Evolutionary conservation across 2,329 filamentous ascomycete genomes (phyloP), one percentile per base, ranked within the genome.

Genomic region (Parascedosporium putredinis): DNA sequence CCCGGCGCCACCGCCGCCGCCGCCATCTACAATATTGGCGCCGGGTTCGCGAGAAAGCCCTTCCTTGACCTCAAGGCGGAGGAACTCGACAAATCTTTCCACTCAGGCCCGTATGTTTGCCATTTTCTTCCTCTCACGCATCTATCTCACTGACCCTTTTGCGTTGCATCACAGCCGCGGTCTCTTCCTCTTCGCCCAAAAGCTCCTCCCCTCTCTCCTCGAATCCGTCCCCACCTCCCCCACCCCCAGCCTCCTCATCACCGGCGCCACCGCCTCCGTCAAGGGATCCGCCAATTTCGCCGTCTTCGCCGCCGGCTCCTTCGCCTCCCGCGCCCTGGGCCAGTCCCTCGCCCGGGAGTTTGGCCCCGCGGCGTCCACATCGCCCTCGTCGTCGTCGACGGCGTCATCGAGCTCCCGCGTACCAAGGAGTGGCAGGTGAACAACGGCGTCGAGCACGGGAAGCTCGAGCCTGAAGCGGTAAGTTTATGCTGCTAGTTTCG

Each of bases 291-390:
- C 86, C 1, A 69, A 71, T 10, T 85, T 88, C 63, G 71, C 80
- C 1, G 68, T 76, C 6, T 95, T 95, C 60, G 84, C 88, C 0
- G 78, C 81, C 2, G 84, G 84, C 24, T 95, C 94, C 63, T 94
- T 88, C 62, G 88, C 86, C 3, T 69, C 85, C 57, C 75, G 89
- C 27, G 87, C 83, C 0, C 67, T 94, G 47, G 75, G 77, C 1
- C 87, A 91, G 64, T 84, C 79, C 29, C 71, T 95, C 23, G 86
- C 88, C 0, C 77, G 84, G 51, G 89, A 95, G 63, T 95, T 93
- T 64, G 86, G 85, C 0, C 89, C 0, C 73, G 86, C 63, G 89
- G 89, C 2, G 77, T 95, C 2, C 89, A 95, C 63, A 84, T 95
- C 1, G 79, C 84, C 0, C 87, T 94, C 66, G 81, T 83, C 4